phyloP scores from a whole-genome alignment of 371 early-diverging fungal species.

The Mortierella sp. region DNA sequence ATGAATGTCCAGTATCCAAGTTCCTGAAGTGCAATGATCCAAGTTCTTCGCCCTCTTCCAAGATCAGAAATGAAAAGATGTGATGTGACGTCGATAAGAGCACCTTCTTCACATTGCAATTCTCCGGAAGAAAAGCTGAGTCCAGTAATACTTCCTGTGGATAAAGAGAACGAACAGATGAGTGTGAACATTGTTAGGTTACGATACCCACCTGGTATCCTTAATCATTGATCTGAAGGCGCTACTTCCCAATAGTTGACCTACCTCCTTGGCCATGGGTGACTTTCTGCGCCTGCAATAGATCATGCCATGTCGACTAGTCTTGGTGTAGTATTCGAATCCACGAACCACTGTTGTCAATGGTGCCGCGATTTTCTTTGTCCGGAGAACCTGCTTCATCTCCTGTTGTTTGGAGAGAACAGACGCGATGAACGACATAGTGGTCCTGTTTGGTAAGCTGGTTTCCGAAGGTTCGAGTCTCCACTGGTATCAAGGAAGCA shows the following conservation, averaged over 20 bases:
- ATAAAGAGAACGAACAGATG: neutral
- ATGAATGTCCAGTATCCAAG: constrained; percentile 48
- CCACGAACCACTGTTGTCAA: constrained; percentile 65
- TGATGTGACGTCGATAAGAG: constrained; percentile 68
- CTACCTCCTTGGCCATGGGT: constrained; percentile 60
- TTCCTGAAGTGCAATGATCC: constrained; percentile 73
- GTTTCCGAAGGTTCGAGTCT: neutral
- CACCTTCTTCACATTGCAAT: constrained; percentile 69
- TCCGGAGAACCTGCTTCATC: constrained; percentile 64
- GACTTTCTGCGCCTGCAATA: constrained; percentile 65
- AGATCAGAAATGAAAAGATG: constrained; percentile 69
- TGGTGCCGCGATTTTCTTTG: constrained; percentile 59
- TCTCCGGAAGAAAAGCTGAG: constrained; percentile 62
- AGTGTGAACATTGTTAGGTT: neutral
- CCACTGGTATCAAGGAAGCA: neutral
- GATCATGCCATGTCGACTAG: constrained; percentile 64
- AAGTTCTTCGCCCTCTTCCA: constrained; percentile 70
- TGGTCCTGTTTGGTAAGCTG: too few relatives aligned
- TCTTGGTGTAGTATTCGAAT: constrained; percentile 72
- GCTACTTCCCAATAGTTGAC: too few relatives aligned
- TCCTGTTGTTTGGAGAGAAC: constrained; percentile 44
- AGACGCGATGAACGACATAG: neutral
- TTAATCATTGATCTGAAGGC: too few relatives aligned
- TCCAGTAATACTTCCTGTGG: constrained; percentile 65
- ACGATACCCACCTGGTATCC: neutral